A percentile compares a stretch with the other conserved stretches of the same genome.
These are phyloP conservation scores for Ascoidea asiatica DNA, from an alignment of 805 yeast species.

Conservation along the genomic window DNA sequence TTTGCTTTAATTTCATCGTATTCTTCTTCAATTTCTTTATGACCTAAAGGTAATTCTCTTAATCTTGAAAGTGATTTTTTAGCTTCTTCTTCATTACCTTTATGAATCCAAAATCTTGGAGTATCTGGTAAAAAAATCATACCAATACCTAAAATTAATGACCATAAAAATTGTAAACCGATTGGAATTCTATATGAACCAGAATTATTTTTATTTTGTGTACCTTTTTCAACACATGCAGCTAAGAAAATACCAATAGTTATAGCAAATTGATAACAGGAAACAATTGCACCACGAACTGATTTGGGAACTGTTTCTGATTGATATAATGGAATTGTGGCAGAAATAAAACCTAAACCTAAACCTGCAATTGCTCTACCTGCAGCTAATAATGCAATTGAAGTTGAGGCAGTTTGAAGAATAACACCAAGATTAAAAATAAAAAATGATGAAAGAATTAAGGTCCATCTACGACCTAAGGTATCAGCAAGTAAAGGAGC, in stretches of 20 bases:
- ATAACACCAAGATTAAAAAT: conserved; percentile 41
- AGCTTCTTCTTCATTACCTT: conserved; percentile 44
- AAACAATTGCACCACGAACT: conserved; percentile 67
- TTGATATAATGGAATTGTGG: conserved; percentile 63
- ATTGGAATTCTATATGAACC: conserved; percentile 66
- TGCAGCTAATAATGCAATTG: conserved; percentile 32
- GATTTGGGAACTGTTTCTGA: conserved; percentile 72
- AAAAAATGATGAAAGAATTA: conserved; percentile 27
- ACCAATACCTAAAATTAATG: conserved; percentile 45
- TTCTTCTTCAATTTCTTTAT: conserved; percentile 31
- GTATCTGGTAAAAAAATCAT: conserved; percentile 62
- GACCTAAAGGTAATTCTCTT: conserved; percentile 32
- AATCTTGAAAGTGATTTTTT: conserved; percentile 38
- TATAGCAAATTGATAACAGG: conserved; percentile 60
- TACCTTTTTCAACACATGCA: conserved; percentile 57
- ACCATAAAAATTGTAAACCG: conserved; percentile 61
- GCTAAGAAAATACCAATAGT: conserved; percentile 67
- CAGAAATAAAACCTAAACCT: conserved; percentile 64
- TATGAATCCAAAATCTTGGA: conserved; percentile 56
- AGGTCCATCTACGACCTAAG: conserved; percentile 39
- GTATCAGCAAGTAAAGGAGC: conserved; percentile 45
- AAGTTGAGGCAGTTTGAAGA: conserved; percentile 31
- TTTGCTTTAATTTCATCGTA: conserved; percentile 34
- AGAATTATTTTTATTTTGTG: conserved; percentile 34
- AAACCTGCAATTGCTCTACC: conserved; percentile 65